Percentiles rank a stretch among this genome's conserved stretches.
These are phyloP conservation scores for Pleurotus platypus DNA, from an alignment of 768 basidiomycete species.

Conservation along the genomic window DNA sequence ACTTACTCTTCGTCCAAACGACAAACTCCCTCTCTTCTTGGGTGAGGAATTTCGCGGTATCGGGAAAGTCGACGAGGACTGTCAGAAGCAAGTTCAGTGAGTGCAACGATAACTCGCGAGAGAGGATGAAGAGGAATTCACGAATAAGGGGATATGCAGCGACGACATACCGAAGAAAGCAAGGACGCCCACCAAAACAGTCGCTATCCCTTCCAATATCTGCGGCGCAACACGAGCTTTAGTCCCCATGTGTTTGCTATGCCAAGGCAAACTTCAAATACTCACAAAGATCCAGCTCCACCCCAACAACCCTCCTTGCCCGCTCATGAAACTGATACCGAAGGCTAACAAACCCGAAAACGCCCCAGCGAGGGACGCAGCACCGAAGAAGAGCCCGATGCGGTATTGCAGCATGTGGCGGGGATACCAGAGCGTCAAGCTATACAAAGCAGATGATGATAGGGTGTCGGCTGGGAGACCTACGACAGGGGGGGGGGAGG, in stretches of 20 bases:
- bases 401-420: constrained; percentile 50
- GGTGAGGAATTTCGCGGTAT: constrained; percentile 56
- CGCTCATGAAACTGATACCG: constrained; percentile 51
- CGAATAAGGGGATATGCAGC: not conserved
- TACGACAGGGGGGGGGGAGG: too few relatives aligned
- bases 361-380: constrained; percentile 61
- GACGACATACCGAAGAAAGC: constrained; percentile 42
- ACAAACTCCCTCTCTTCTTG: constrained; percentile 56
- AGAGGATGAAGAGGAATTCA: not conserved
- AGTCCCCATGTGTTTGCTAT: too few relatives aligned
- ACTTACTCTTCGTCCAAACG: constrained; percentile 52
- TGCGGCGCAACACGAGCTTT: constrained; percentile 12
- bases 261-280: not conserved
- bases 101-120: too few relatives aligned
- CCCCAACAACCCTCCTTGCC: constrained; percentile 39
- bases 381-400: constrained; percentile 61
- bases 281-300: constrained; percentile 72
- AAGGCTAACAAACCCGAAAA: constrained; percentile 60
- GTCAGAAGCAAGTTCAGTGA: too few relatives aligned
- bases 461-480: not conserved
- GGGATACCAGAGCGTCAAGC: constrained; percentile 68
- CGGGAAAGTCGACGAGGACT: constrained; percentile 64
- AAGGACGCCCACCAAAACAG: constrained; percentile 51
- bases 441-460: constrained; percentile 15
- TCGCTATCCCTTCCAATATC: constrained; percentile 65